These are phyloP conservation scores for Venustampulla echinocandica DNA, from an alignment of 495 filamentous ascomycete genomes.

Conservation along the genomic window DNA sequence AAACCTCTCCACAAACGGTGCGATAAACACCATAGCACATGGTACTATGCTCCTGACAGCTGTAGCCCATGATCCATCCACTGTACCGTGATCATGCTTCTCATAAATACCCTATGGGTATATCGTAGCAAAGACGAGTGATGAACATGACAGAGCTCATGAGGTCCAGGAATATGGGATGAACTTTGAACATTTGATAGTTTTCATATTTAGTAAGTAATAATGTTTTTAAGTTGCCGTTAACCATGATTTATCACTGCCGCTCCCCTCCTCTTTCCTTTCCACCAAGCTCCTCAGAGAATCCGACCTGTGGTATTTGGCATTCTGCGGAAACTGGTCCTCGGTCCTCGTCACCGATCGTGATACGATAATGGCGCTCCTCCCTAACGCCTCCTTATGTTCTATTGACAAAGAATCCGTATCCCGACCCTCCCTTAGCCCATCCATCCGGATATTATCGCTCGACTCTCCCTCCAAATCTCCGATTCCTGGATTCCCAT, in stretches of 20 bases:
- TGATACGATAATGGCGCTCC: neutral
- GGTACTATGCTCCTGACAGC: no score
- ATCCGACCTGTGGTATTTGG: neutral
- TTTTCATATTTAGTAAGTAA: no score
- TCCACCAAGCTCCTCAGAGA: constrained; percentile 4
- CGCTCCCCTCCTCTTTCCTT: constrained; percentile 15
- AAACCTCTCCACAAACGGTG: no score
- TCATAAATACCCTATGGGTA: no score
- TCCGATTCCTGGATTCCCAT: neutral
- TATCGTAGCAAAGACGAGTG: no score
- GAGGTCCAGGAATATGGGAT: no score
- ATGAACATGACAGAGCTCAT: no score
- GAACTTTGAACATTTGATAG: no score
- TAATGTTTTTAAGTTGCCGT: no score
- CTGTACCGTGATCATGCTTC: no score
- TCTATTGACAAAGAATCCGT: neutral
- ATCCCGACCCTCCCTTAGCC: neutral
- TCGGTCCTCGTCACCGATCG: neutral
- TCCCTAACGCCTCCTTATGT: neutral
- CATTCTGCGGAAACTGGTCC: neutral
- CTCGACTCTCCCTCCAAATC: neutral
- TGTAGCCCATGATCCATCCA: no score
- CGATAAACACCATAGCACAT: no score
- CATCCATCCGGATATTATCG: neutral
- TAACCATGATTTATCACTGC: neutral